Evolutionary conservation across 495 filamentous ascomycete species (phyloP).

Genomic region (Trichoderma gamsii): DNA sequence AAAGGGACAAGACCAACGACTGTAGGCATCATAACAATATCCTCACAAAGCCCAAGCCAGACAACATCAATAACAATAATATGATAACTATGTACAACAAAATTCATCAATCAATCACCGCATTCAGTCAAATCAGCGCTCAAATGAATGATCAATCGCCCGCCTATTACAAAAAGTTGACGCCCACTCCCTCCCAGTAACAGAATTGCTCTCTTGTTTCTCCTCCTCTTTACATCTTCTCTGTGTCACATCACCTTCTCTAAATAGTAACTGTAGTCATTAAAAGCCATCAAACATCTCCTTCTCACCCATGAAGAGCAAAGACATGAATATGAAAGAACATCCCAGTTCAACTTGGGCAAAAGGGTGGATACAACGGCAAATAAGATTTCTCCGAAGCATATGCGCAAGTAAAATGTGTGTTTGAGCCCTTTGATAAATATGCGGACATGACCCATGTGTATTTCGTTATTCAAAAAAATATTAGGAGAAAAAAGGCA

Average conservation of each 20-base stretch:
- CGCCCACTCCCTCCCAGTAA: background rate
- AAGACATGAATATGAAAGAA: background rate
- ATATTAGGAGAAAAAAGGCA: background rate
- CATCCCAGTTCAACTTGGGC: too few species aligned
- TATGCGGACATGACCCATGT: background rate
- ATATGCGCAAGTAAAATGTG: background rate
- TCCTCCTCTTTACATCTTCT: background rate
- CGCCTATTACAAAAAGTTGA: background rate
- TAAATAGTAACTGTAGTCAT: background rate
- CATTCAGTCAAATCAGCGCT: background rate
- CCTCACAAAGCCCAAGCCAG: background rate
- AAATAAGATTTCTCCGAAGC: background rate
- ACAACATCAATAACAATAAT: background rate
- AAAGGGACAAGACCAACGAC: background rate
- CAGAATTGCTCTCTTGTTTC: background rate
- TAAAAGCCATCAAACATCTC: constrained; percentile 1
- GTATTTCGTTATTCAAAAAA: constrained; percentile 3
- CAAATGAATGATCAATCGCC: background rate
- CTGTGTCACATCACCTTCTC: background rate
- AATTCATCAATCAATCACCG: background rate
- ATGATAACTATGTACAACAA: background rate
- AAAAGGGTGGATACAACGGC: background rate
- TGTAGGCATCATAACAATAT: background rate
- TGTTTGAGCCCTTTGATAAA: background rate
- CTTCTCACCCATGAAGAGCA: background rate